Percentiles rank a stretch among this genome's conserved stretches.
Conservation (phyloP, 1,139 yeast species). For the Taphrina flavorubra region DNA sequence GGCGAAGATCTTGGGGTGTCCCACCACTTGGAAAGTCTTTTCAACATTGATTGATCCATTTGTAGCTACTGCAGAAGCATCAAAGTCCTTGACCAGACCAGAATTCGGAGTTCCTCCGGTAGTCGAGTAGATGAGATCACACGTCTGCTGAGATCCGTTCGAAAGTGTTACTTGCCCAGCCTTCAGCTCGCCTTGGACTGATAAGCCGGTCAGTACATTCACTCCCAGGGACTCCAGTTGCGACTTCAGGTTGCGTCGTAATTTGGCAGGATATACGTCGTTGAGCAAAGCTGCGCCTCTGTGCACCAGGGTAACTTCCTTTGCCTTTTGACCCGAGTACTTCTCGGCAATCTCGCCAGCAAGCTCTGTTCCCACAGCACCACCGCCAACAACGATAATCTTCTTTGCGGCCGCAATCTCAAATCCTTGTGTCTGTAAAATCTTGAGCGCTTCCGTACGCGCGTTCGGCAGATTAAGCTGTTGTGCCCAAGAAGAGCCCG, state of each 20-base stretch:
- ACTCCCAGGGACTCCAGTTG: slow-evolving; percentile 33
- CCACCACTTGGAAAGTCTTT: slow-evolving; percentile 27
- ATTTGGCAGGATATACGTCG: slow-evolving; percentile 30
- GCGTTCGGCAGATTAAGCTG: slow-evolving; percentile 27
- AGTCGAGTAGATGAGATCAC: slow-evolving; percentile 23
- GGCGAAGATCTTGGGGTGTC: slow-evolving; percentile 22
- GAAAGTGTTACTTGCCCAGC: slow-evolving; percentile 20
- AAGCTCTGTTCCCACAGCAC: slow-evolving; percentile 40
- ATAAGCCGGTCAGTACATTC: slow-evolving; percentile 4
- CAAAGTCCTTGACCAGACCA: slow-evolving; percentile 13
- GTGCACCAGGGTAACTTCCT: slow-evolving; percentile 30
- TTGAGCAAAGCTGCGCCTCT: slow-evolving; percentile 17
- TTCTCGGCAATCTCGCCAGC: slow-evolving; percentile 33
- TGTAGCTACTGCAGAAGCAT: slow-evolving; percentile 14
- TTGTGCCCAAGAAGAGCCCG: slow-evolving; percentile 29
- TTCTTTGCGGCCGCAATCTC: slow-evolving; percentile 24
- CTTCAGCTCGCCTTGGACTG: slow-evolving; percentile 12
- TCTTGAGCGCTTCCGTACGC: slow-evolving; percentile 29
- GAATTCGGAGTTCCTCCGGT: slow-evolving; percentile 34
- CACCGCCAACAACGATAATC: slow-evolving; percentile 35
- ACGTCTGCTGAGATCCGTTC: background rate
- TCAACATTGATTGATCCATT: slow-evolving; percentile 26
- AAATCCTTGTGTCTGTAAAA: slow-evolving; percentile 9
- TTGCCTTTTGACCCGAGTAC: slow-evolving; percentile 6
- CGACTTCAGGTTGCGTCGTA: slow-evolving; percentile 19